A percentile compares a stretch with the other conserved stretches of the same genome.
phyloP scores from a whole-genome alignment of 768 basidiomycete genomes.

The Trametes cingulata region DNA sequence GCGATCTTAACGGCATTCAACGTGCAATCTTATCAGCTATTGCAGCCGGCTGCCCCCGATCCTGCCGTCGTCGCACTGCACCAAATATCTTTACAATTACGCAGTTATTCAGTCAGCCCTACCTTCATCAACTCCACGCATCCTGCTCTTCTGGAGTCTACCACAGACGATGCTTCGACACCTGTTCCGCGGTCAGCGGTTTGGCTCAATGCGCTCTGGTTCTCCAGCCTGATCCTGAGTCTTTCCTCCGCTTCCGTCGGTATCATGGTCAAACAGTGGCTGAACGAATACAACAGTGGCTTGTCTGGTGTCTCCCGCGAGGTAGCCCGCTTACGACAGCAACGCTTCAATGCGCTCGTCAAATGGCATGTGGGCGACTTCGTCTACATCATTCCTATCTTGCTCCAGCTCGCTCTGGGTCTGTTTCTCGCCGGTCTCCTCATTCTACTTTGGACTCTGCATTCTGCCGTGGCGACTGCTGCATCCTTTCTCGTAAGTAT shows the following conservation, averaged over 20 bases:
- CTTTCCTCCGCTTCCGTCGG: not conserved
- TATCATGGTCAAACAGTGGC: constrained; percentile 7
- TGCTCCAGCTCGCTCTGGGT: constrained; percentile 22
- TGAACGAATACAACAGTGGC: not conserved
- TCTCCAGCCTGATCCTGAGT: not conserved
- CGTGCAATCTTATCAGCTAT: not conserved
- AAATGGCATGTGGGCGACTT: constrained; percentile 24
- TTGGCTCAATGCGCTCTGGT: constrained; percentile 3
- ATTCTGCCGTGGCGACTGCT: not conserved
- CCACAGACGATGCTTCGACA: not conserved
- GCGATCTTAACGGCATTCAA: not conserved
- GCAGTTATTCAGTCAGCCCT: not conserved
- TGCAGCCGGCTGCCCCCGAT: not conserved
- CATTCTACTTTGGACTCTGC: not conserved
- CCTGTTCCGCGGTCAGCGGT: not conserved
- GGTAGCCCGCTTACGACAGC: not conserved
- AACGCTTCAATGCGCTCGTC: constrained; percentile 9
- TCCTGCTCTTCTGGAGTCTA: not conserved
- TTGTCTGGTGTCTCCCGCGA: not conserved
- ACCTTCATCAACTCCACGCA: not conserved
- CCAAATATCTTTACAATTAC: not conserved
- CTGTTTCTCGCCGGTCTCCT: constrained; percentile 7
- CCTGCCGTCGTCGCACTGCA: not conserved
- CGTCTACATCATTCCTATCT: constrained; percentile 21
- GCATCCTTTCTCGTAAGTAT: not conserved